phyloP scores from a whole-genome alignment of 495 filamentous ascomycete genomes.

The Usnea hakonensis region DNA sequence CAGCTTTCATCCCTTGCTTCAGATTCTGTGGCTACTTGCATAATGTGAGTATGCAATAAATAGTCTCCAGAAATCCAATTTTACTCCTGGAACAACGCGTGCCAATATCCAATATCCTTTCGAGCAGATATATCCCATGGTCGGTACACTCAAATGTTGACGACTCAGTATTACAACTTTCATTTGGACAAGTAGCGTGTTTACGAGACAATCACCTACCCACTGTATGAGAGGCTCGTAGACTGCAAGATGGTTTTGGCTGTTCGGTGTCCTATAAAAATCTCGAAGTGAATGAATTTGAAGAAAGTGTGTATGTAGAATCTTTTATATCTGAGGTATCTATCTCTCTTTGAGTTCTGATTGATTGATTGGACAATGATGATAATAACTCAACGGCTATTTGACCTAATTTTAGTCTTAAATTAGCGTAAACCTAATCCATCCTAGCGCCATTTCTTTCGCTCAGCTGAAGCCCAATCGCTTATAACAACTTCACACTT shows the following conservation, averaged over 20 bases:
- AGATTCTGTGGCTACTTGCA: not conserved
- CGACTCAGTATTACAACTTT: not conserved
- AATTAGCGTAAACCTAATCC: too few species aligned
- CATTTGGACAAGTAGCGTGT: not conserved
- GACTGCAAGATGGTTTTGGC: not conserved
- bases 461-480: too few species aligned
- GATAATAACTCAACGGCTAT: too few species aligned
- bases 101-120: not conserved
- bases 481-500: too few species aligned
- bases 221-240: not conserved
- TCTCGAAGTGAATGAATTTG: too few species aligned
- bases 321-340: too few species aligned
- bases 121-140: not conserved
- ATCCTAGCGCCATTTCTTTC: too few species aligned
- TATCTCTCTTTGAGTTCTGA: too few species aligned
- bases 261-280: not conserved
- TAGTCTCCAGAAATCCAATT: not conserved
- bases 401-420: too few species aligned
- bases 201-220: not conserved
- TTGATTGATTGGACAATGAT: too few species aligned
- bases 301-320: too few species aligned
- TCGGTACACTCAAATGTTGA: not conserved
- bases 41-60: not conserved
- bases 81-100: not conserved
- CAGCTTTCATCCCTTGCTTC: conserved; percentile 9